Conservation (phyloP, 768 basidiomycete genomes). For the Phylloporus rhodoxanthus region DNA sequence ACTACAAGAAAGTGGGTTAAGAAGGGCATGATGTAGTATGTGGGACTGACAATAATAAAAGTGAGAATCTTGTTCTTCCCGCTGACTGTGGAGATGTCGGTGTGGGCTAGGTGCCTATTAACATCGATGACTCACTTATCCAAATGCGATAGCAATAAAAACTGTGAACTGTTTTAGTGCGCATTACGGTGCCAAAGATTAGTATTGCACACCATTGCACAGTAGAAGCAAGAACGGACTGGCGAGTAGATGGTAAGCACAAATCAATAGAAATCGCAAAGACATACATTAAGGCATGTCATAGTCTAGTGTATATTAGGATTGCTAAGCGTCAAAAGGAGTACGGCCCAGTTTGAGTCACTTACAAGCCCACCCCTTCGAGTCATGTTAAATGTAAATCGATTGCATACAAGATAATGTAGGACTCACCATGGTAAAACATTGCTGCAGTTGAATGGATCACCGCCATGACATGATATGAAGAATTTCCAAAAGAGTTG, state of each 20-base stretch:
- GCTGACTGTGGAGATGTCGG: slow-evolving; percentile 7
- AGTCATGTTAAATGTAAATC: not conserved
- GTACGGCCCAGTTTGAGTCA: not conserved
- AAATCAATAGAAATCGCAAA: not conserved
- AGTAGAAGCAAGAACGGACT: not conserved
- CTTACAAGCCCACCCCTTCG: slow-evolving; percentile 12
- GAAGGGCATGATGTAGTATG: not conserved
- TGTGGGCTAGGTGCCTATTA: not conserved
- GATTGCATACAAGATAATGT: not conserved
- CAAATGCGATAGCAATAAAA: slow-evolving; percentile 13
- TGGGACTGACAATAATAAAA: slow-evolving; percentile 3
- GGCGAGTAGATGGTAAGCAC: not conserved
- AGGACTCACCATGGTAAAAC: slow-evolving; percentile 4
- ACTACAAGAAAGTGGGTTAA: not conserved
- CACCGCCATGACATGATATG: not conserved
- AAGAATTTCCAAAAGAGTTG: slow-evolving; percentile 9
- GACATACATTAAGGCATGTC: slow-evolving; percentile 3
- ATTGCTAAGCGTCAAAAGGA: not conserved
- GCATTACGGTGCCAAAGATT: not conserved
- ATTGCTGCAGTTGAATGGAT: not conserved
- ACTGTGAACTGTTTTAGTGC: not conserved
- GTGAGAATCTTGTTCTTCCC: slow-evolving; percentile 7
- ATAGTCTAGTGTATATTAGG: not conserved
- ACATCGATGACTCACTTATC: slow-evolving; percentile 4
- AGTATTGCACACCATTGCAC: slow-evolving; percentile 9